Evolutionary conservation across 257 asterid species (phyloP).

Genomic region (Vinca minor): DNA sequence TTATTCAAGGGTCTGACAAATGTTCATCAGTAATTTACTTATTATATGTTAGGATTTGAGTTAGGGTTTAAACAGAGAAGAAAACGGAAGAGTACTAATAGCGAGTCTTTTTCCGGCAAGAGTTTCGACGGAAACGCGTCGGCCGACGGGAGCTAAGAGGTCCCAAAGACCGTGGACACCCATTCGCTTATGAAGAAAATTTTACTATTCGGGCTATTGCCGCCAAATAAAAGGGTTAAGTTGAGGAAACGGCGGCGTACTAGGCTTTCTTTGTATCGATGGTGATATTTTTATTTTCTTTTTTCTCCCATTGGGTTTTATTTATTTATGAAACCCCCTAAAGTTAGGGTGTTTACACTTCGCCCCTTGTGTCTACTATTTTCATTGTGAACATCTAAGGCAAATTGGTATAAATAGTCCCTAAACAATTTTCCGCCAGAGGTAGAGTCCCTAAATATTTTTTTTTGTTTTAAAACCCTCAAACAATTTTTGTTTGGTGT

Average conservation of each 20-base stretch:
- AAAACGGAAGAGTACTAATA: slow-evolving; percentile 46
- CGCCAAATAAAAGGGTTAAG: slow-evolving; percentile 11
- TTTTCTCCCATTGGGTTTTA: too few species aligned
- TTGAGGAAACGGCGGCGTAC: background rate
- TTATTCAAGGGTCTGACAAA: too few species aligned
- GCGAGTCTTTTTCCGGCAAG: slow-evolving; percentile 88
- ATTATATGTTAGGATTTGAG: background rate
- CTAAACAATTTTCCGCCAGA: too few species aligned
- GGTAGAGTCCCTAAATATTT: too few species aligned
- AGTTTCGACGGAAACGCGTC: slow-evolving; percentile 95
- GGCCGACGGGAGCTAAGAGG: slow-evolving; percentile 91
- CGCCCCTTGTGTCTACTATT: background rate
- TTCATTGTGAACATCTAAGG: too few species aligned
- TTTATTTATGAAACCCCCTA: background rate
- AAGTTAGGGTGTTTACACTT: background rate
- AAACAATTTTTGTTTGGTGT: too few species aligned
- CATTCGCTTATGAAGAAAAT: slow-evolving; percentile 21
- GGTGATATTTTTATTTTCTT: too few species aligned
- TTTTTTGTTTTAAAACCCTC: too few species aligned
- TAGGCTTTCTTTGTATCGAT: background rate
- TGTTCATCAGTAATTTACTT: too few species aligned
- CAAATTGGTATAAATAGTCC: too few species aligned
- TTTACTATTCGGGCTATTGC: slow-evolving; percentile 7
- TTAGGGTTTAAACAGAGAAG: slow-evolving; percentile 20
- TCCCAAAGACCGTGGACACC: slow-evolving; percentile 99